Conservation (phyloP, 2,329 filamentous ascomycete genomes). For the Harringtonia aguacate region DNA sequence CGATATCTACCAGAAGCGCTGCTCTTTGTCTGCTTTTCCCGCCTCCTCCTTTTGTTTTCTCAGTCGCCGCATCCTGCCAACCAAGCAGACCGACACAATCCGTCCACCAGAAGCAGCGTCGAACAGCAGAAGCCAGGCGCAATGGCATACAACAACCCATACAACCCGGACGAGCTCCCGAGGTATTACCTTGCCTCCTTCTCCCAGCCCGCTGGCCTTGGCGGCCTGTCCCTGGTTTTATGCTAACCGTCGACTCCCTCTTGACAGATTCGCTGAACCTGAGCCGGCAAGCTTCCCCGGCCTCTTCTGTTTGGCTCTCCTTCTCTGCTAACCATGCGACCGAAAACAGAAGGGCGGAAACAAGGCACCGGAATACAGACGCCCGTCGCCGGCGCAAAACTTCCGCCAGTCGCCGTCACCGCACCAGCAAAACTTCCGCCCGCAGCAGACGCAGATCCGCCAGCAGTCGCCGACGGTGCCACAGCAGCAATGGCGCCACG, state of each 20-base stretch:
- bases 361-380: conserved; percentile 9
- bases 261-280: conserved; percentile 38
- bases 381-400: conserved; percentile 12
- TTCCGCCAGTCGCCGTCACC: conserved; percentile 10
- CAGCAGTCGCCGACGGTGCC: conserved; percentile 3
- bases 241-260: background rate
- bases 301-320: background rate
- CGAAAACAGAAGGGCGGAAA: conserved; percentile 23
- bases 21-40: no score
- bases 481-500: conserved; percentile 12
- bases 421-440: conserved; percentile 13
- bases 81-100: no score
- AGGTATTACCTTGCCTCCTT: no score
- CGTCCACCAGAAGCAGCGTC: background rate
- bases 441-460: conserved; percentile 31
- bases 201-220: no score
- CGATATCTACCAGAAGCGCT: no score
- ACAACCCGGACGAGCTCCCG: conserved; percentile 90
- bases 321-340: background rate
- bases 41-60: background rate
- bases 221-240: no score
- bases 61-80: background rate
- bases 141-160: conserved; percentile 92
- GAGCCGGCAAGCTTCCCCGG: conserved; percentile 25
- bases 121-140: background rate